A percentile compares a stretch with the other conserved stretches of the same genome.
phyloP scores from a whole-genome alignment of 2,329 filamentous ascomycete species.

The Dryadomyces quercus-mongolicae region DNA sequence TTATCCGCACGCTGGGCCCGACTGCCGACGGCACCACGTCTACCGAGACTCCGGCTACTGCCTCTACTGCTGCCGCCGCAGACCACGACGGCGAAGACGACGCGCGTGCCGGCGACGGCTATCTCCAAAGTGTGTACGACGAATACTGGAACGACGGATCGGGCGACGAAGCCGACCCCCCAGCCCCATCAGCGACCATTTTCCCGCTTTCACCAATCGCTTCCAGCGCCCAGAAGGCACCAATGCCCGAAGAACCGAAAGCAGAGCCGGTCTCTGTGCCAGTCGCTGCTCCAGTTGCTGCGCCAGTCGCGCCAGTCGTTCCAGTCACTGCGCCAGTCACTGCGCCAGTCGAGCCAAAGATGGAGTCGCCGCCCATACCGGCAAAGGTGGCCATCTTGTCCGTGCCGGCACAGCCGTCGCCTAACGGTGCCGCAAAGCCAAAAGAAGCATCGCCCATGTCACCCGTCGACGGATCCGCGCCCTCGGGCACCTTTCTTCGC shows the following conservation, averaged over 20 bases:
- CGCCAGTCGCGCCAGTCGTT: background rate
- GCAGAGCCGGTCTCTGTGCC: background rate
- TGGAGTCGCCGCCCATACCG: no score
- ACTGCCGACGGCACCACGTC: background rate
- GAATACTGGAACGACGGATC: slow-evolving; percentile 47
- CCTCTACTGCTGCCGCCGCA: background rate
- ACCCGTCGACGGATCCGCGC: no score
- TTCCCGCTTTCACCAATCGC: background rate
- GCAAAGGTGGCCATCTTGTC: no score
- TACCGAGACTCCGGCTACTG: background rate
- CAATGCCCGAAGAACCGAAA: background rate
- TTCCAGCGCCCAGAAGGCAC: background rate
- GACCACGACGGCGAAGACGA: background rate
- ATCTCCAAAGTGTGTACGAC: slow-evolving; percentile 54
- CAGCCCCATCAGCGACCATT: background rate
- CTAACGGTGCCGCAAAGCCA: no score
- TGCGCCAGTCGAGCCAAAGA: no score
- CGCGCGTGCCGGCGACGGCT: slow-evolving; percentile 37
- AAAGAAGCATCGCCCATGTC: no score
- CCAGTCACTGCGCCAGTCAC: background rate
- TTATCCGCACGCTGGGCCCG: slow-evolving; percentile 56
- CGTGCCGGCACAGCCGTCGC: no score
- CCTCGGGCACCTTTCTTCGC: slow-evolving; percentile 1
- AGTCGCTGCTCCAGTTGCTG: no score
- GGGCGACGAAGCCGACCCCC: no score